Evolutionary conservation across 2,329 filamentous ascomycete genomes (phyloP), one percentile per base, ranked within the genome.

Genomic region (Penicillium sp.): DNA sequence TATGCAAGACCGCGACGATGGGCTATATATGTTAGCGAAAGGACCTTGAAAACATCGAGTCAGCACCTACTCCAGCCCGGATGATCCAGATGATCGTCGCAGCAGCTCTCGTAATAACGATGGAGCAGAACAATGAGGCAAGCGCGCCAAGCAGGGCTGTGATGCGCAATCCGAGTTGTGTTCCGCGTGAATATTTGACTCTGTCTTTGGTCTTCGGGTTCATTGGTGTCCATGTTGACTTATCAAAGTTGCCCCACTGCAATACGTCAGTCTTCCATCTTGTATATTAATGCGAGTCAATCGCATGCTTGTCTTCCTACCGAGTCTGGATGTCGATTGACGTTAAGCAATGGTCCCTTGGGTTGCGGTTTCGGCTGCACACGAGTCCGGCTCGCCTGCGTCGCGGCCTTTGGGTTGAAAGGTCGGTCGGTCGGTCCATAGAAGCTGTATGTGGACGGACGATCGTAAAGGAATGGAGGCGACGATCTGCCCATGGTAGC

Each of bases 351-450:
- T 9, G 87, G 88, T 0, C 87, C 88, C 36, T 84, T 73, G 30
- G 73, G 75, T 71, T 84, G 82, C 28, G 77, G 73, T 55, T 74
- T 80, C 16, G 67, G 71, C 27, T 63, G 59, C 37, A 77, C 76
- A 9, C 78, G 75, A 56, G 79, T 70, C 71, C 78, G 85, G 66
- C 84, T 90, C 45, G 85, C 84, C 58, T 87, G 76, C 14, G 87
- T 89, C 32, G 88, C 76, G 42, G 85, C 84, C 63, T 89, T 93
- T 32, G 90, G 89, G 55, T 95, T 88, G 65, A 93, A 94, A n/a
- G 68, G 56, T 55, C 69, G 61, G 62, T 67, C 59, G 68, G 74
- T 71, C 51, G 61, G 66, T 34, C 60, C 64, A 47, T 74, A 74
- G 51, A 74, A 73, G 32, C 71, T 67, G 57, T 78, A 72, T 53